Conservation (phyloP, 352 stramenopile genomes). For the Phytophthora sansomeana region DNA sequence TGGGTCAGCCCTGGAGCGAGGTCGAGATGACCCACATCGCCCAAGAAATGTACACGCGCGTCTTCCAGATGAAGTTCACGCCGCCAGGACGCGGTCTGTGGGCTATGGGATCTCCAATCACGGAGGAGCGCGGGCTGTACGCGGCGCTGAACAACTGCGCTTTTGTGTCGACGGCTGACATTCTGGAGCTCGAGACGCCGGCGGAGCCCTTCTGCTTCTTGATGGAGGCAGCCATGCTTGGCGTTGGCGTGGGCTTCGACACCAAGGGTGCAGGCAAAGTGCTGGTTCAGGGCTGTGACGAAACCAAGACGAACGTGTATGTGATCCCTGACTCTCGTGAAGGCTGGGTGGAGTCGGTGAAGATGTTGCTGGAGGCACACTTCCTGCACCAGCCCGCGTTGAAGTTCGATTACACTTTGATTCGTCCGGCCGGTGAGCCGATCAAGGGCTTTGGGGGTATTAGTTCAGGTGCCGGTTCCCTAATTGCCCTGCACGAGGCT, state of each 20-base stretch:
- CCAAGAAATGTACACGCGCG: constrained; percentile 93
- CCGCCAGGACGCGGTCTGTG: constrained; percentile 93
- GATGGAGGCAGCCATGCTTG: constrained; percentile 96
- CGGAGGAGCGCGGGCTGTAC: constrained; percentile 81
- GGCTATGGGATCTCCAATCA: constrained; percentile 95
- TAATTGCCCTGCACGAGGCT: constrained; percentile 76
- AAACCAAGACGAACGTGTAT: constrained; percentile 28
- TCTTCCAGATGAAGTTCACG: constrained; percentile 96
- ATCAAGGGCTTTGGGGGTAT: constrained; percentile 93
- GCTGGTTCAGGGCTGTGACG: constrained; percentile 43
- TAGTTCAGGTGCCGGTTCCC: constrained; percentile 80
- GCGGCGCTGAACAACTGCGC: constrained; percentile 95
- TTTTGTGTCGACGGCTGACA: constrained; percentile 91
- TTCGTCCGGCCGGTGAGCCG: constrained; percentile 82
- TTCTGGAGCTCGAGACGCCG: constrained; percentile 62
- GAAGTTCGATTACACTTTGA: constrained; percentile 85
- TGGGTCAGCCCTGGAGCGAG: constrained; percentile 77
- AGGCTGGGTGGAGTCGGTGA: constrained; percentile 91
- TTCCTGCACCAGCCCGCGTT: constrained; percentile 57
- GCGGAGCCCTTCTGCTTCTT: constrained; percentile 93
- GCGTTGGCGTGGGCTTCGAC: constrained; percentile 95
- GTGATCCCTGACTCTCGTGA: constrained; percentile 72
- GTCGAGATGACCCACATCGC: constrained; percentile 53
- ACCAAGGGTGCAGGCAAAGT: constrained; percentile 88
- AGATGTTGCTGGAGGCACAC: constrained; percentile 86